phyloP scores from a whole-genome alignment of 2,329 filamentous ascomycete species.

The Hymenoscyphus fructigenus region DNA sequence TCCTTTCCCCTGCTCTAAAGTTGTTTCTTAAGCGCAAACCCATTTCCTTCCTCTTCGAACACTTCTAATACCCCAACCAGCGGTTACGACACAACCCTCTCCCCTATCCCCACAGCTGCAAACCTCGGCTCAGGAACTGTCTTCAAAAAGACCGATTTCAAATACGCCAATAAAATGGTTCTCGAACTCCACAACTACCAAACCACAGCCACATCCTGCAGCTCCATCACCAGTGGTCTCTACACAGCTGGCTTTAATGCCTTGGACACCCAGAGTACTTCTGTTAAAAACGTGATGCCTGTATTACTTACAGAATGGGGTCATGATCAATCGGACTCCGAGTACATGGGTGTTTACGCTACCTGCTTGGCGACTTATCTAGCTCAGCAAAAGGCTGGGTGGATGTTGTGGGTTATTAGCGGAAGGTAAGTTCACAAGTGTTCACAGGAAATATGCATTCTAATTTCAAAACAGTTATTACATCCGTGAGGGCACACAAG shows the following conservation, averaged over 20 bases:
- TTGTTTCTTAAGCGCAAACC: not conserved
- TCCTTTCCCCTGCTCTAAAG: too few relatives aligned
- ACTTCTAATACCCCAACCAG: not conserved
- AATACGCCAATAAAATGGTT: constrained; percentile 43
- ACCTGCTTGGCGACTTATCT: constrained; percentile 49
- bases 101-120: constrained; percentile 37
- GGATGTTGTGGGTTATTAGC: constrained; percentile 58
- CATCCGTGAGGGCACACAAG: constrained; percentile 50
- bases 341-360: constrained; percentile 46
- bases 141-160: constrained; percentile 39
- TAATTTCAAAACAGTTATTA: constrained; percentile 47
- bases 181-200: constrained; percentile 50
- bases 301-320: constrained; percentile 43
- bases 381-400: constrained; percentile 48
- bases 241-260: constrained; percentile 45
- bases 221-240: constrained; percentile 37
- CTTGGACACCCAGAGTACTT: constrained; percentile 34
- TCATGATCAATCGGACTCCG: constrained; percentile 42
- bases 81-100: constrained; percentile 43
- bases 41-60: not conserved
- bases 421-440: constrained; percentile 38
- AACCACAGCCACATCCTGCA: constrained; percentile 40
- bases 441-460: not conserved
- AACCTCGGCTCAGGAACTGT: constrained; percentile 32
- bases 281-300: constrained; percentile 38